Conservation (phyloP, 306 rosid species). For the Rosa multiflora region DNA sequence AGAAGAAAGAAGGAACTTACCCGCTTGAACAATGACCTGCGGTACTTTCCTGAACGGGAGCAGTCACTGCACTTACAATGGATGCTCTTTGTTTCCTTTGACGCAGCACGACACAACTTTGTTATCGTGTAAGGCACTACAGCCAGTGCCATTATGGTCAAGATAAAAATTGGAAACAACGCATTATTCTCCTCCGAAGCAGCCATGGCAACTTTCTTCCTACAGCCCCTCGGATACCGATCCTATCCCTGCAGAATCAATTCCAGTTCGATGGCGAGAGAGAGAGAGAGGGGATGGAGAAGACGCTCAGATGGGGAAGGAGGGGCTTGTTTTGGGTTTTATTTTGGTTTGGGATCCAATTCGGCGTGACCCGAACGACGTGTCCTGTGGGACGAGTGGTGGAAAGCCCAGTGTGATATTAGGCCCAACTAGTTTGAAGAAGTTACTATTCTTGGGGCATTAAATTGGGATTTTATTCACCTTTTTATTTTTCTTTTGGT, state of each 20-base stretch:
- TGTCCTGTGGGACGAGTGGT: background rate
- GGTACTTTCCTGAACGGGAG: conserved; percentile 80
- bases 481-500: too few species aligned
- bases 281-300: background rate
- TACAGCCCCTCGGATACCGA: conserved; percentile 26
- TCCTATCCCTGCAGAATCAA: conserved; percentile 26
- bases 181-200: conserved; percentile 89
- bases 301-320: background rate
- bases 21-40: conserved; percentile 77
- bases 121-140: conserved; percentile 85
- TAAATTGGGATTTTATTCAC: too few species aligned
- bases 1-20: conserved; percentile 39
- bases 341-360: background rate
- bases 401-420: too few species aligned
- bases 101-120: conserved; percentile 69
- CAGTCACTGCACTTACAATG: conserved; percentile 93
- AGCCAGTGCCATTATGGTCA: conserved; percentile 96
- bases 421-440: background rate
- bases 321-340: background rate
- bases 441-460: background rate
- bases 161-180: conserved; percentile 86
- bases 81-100: conserved; percentile 82
- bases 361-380: background rate
- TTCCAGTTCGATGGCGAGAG: conserved; percentile 7
- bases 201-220: conserved; percentile 55